Conservation (phyloP, 1,284 basidiomycete species). For the Ceratobasidium sp. region DNA sequence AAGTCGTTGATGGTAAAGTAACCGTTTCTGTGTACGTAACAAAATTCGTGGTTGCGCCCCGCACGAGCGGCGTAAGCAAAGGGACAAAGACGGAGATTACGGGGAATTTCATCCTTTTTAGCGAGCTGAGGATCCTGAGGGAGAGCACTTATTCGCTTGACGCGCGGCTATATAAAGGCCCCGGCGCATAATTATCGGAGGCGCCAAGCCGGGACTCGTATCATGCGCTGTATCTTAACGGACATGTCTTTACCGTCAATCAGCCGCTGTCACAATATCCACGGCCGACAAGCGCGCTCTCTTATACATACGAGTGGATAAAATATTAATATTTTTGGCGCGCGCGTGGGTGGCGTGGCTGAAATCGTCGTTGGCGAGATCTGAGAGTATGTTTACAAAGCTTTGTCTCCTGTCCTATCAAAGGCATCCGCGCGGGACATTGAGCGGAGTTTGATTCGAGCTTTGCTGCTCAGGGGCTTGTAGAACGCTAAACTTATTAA, state of each 20-base stretch:
- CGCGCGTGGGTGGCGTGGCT: neutral
- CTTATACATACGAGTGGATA: neutral
- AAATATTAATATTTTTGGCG: neutral
- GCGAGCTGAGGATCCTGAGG: neutral
- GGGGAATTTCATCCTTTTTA: neutral
- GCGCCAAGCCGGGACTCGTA: neutral
- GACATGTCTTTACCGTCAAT: neutral
- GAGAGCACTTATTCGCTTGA: neutral
- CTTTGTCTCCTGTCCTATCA: neutral
- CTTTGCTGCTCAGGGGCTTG: neutral
- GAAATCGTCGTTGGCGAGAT: too few relatives aligned
- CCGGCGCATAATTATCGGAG: conserved; percentile 8
- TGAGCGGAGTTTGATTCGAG: conserved; percentile 5
- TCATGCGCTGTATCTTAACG: neutral
- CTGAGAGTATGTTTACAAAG: neutral
- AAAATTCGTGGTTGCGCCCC: neutral
- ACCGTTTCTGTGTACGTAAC: neutral
- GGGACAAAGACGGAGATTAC: neutral
- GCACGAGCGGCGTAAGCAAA: neutral
- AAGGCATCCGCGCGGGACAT: neutral
- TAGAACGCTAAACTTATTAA: neutral
- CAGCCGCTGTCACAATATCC: neutral
- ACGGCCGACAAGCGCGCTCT: neutral
- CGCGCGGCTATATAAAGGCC: neutral
- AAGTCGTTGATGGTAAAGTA: neutral